Base-by-base conservation (phyloP, 495 filamentous ascomycete genomes). In the Penicillium tannophilum region DNA sequence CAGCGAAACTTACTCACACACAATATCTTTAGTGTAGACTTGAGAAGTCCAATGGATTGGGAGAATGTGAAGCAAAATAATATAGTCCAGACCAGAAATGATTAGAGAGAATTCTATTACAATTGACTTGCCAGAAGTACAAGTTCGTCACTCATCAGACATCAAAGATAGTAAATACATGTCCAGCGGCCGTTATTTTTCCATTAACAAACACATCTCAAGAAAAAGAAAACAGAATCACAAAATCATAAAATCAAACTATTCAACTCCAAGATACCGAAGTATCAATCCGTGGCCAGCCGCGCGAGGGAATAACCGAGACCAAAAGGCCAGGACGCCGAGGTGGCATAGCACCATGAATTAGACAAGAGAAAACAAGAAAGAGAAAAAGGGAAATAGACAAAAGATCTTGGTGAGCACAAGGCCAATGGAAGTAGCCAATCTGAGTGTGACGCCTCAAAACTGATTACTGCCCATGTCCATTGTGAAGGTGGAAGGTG, bases 391-490 rank as follows among this genome's bases (percentile, higher is more conserved):
- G 49, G 24, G 47, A 17, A 49, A 31, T 17, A 31, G 10, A 31
- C 61, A 51, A 54, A 51, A 54, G 51, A 54, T 43, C 26, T 12
- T 14, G 30, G n/a, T 17, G 33, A 19, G 16, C 23, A 23, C 30
- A 30, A 19, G 16, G 52, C 14, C 56, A 57, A 58, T 56, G 56
- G 52, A 43, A 55, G 50, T 43, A 67, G 62, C 56, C 59, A 51
- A 72, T 59, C 42, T 9, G 63, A 76, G 72, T 69, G 71, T 77
- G 73, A 77, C 72, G 71, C 72, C 69, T 80, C 74, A 81, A 39
- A 81, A 76, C 75, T 76, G 69, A 60, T 79, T 79, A 53, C 76
- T 78, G 7, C 53, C 42, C 78, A 79, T 79, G 55, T 83, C 78
- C 66, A 80, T 77, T 54, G 60, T 72, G 31, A 68, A 74, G 8